Base-by-base conservation (phyloP, 2,329 filamentous ascomycete species). In the Pseudopyricularia javanii region DNA sequence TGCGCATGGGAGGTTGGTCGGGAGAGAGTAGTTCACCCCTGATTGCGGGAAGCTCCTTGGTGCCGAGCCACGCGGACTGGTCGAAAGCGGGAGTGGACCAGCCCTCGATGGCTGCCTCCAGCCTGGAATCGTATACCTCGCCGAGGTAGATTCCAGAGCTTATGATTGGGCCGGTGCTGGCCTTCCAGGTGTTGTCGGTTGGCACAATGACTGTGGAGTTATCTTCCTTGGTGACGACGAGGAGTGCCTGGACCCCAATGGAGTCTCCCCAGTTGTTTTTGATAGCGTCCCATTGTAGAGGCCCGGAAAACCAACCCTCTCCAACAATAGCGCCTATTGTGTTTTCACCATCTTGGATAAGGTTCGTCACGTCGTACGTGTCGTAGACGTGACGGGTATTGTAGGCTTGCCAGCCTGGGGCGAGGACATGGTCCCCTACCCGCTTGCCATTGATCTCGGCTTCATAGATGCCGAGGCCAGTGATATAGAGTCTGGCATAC, bases 71-170 rank as follows among this genome's bases (percentile, higher is more conserved):
- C 56, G 9, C 61, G 59, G 5, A 62, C 49, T 33, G 66, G 66
- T 0, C 49, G 47, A 49, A 26, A 17, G 40, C 11, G 9, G 55
- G 56, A 40, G 59, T 56, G 7, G 56, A 58, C 62, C 60, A 52
- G 15, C 50, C 50, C 14, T 64, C 7, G 12, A 52, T 52, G 15
- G n/a, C 48, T 8, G 30, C 47, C 62, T 61, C 62, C 6, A 60
- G 58, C 3, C 62, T 61, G 0, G 66, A 63, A 57, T 80, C 73
- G 54, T 74, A 80, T 0, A 65, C 57, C 53, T 81, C 76, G 15
- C 78, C 78, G 55, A 79, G 67, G 54, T 79, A 79, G 2, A 80
- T 67, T 24, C 75, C 72, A 1, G 66, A 66, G 1, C 56, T 57
- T 0, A 66, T 51, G 1, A 71, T 62, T 5, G 1, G 70, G 62